Percentiles rank a stretch among this genome's conserved stretches.
Conservation (phyloP, 2,329 filamentous ascomycete genomes). For the Metarhizium guizhouense region DNA sequence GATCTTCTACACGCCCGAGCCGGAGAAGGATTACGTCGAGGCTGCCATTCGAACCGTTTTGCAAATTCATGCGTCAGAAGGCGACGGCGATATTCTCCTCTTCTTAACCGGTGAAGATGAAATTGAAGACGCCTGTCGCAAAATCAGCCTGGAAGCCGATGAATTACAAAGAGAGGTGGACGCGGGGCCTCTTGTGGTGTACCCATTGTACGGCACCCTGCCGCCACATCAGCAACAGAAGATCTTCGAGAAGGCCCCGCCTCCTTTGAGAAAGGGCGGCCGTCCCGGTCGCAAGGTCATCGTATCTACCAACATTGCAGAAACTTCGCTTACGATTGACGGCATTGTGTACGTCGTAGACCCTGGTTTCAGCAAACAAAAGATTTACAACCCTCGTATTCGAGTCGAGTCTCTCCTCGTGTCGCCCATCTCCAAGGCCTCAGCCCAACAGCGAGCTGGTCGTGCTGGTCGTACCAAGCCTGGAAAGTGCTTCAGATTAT, state of each 20-base stretch:
- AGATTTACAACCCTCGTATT: conserved; percentile 96
- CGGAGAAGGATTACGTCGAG: conserved; percentile 94
- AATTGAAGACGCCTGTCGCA: conserved; percentile 91
- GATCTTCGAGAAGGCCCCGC: conserved; percentile 87
- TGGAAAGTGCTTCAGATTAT: conserved; percentile 95
- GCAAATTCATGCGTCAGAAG: conserved; percentile 90
- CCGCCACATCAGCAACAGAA: conserved; percentile 88
- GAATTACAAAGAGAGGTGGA: conserved; percentile 88
- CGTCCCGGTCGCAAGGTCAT: conserved; percentile 89
- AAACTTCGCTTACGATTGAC: conserved; percentile 95
- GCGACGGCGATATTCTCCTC: conserved; percentile 83
- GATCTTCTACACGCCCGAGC: conserved; percentile 96
- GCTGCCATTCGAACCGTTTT: conserved; percentile 89
- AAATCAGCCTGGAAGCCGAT: conserved; percentile 83
- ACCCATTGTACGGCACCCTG: conserved; percentile 88
- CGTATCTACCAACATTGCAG: conserved; percentile 93
- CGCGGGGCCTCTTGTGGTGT: conserved; percentile 80
- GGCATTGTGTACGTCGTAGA: conserved; percentile 99
- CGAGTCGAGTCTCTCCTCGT: conserved; percentile 96
- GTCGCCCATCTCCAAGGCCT: conserved; percentile 95
- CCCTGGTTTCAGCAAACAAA: conserved; percentile 97
- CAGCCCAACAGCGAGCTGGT: conserved; percentile 93
- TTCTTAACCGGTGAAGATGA: conserved; percentile 98
- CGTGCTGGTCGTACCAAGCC: conserved; percentile 97
- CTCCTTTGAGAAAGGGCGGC: conserved; percentile 62